Evolutionary conservation across 1,284 basidiomycete genomes (phyloP), one percentile per base, ranked within the genome.

Genomic region (Trametes hirsuta): DNA sequence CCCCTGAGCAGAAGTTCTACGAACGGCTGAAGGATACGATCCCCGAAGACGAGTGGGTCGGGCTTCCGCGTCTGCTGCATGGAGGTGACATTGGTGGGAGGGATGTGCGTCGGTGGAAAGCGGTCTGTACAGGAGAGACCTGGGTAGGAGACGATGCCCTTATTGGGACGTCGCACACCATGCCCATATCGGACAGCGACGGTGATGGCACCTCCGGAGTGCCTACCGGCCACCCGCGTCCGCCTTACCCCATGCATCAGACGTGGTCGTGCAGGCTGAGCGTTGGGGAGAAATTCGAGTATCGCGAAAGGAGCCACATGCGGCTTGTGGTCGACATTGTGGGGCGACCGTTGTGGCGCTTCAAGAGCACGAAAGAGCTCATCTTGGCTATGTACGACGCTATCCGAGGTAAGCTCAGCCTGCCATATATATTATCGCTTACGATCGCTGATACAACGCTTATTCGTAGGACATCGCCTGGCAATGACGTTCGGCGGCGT

Each of bases 351-450:
- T 21, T 67, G 22, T 49, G 36, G 4, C n/a, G 39, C 0, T 67
- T 67, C 46, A 47, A 18, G n/a, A 54, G 21, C 40, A 67, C 64
- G 3, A 59, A 39, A 30, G 62, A 65, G 51, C 58, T 67, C 9
- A 52, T 61, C 4, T 30, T 39, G n/a, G 62, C 62, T 0, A 39
- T 64, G 3, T 44, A 48, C 1, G 64, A 67, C n/a, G 66, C 63
- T 1, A 59, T 64, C n/a, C 30, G 44, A 36, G 66, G 66, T 65
- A 12, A 6, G 54, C 52, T 1, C 0, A 24, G 4, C 14, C 14
- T 15, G 3, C 12, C n/a, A 0, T 24, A 21, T 3, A 9, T 11
- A 8, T 4, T 21, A 18, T 6, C 10, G 3, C n/a, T 14, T 21
- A n/a, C 1, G 21, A 1, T 2, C 15, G 4, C 10, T 40, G 15